These are phyloP conservation scores for Penicillium psychrosexuale DNA, from an alignment of 2,329 filamentous ascomycete species.

Conservation along the genomic window DNA sequence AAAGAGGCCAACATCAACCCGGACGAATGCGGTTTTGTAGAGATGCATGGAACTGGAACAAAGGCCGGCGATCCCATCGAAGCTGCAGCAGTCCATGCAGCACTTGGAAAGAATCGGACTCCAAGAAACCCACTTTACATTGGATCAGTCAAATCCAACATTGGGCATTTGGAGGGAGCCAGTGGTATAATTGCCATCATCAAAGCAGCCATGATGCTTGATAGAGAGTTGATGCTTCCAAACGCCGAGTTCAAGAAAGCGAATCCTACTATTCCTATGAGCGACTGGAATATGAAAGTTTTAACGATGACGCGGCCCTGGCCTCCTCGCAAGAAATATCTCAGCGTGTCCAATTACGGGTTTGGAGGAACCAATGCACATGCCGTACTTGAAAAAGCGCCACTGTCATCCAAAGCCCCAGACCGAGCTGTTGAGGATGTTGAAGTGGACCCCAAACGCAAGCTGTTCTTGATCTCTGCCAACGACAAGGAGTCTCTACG, in stretches of 20 bases:
- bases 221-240: constrained; percentile 25
- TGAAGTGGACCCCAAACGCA: constrained; percentile 19
- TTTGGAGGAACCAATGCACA: constrained; percentile 33
- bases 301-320: constrained; percentile 24
- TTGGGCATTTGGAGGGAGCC: constrained; percentile 37
- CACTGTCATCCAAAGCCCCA: constrained; percentile 1
- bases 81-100: constrained; percentile 18
- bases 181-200: constrained; percentile 33
- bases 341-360: constrained; percentile 29
- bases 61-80: constrained; percentile 58
- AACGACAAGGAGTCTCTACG: constrained; percentile 27
- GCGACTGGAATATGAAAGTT: constrained; percentile 26
- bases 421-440: constrained; percentile 8
- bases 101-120: constrained; percentile 16
- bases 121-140: constrained; percentile 23
- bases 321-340: constrained; percentile 26
- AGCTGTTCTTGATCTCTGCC: constrained; percentile 26
- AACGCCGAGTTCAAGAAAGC: constrained; percentile 28
- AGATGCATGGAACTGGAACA: constrained; percentile 43
- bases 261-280: constrained; percentile 29
- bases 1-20: constrained; percentile 32
- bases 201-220: constrained; percentile 29
- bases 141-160: constrained; percentile 26
- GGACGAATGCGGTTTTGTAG: constrained; percentile 26
- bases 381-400: constrained; percentile 22